Conservation (phyloP, 768 basidiomycete species). For the Boletus bicolor region DNA sequence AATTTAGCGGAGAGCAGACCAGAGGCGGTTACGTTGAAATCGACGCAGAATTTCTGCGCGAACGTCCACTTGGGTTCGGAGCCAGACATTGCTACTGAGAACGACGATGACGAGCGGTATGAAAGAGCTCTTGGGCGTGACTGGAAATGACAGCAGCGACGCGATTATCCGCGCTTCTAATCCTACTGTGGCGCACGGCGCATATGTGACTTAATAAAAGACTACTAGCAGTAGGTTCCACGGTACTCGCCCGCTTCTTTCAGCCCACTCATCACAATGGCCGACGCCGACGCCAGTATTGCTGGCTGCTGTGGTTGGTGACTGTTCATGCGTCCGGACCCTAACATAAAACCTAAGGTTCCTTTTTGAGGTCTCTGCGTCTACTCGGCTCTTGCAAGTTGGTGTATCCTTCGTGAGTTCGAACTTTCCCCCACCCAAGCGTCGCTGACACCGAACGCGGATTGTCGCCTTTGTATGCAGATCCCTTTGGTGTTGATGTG, state of each 20-base stretch:
- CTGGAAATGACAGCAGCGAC: neutral
- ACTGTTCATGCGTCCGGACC: neutral
- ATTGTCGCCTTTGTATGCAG: conserved; percentile 4
- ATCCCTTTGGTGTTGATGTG: conserved; percentile 20
- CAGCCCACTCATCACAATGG: conserved; percentile 13
- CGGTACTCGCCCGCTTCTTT: neutral
- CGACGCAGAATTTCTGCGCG: conserved; percentile 26
- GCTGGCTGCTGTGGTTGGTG: conserved; percentile 25
- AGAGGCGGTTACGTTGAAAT: conserved; percentile 25
- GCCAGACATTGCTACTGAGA: conserved; percentile 13
- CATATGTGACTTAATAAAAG: neutral
- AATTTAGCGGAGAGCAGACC: conserved; percentile 14
- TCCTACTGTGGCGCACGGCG: neutral
- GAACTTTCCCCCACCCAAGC: neutral
- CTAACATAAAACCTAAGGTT: neutral
- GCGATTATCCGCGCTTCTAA: neutral
- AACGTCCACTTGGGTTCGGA: conserved; percentile 29
- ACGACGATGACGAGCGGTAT: neutral
- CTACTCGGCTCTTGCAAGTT: conserved; percentile 15
- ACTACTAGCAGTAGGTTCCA: neutral
- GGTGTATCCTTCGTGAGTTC: conserved; percentile 28
- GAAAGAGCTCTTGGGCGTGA: neutral
- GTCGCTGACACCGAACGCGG: neutral
- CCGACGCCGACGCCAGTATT: conserved; percentile 5
- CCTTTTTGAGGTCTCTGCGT: conserved; percentile 12